phyloP scores from a whole-genome alignment of 139 green algal species.

The Ulvella scutata region DNA sequence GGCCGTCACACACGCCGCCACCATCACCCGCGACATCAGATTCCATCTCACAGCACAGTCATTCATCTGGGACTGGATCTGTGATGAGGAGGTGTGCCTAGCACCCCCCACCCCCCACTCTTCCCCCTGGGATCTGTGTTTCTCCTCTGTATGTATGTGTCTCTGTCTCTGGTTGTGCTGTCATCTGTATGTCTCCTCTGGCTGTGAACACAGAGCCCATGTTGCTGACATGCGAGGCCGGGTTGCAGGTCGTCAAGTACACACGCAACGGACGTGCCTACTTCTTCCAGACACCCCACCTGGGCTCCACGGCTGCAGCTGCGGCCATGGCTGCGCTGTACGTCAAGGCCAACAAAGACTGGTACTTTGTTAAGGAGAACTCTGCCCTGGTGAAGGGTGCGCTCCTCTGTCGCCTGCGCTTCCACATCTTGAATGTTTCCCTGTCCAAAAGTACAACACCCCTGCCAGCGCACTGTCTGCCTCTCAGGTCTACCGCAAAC shows the following conservation, averaged over 20 bases:
- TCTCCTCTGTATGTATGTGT: no score
- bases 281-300: background rate
- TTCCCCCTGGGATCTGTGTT: no score
- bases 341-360: background rate
- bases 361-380: background rate
- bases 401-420: background rate
- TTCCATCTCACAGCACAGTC: background rate
- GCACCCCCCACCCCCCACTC: no score
- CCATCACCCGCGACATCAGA: background rate
- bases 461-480: no score
- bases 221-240: no score
- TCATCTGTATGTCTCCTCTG: no score
- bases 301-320: background rate
- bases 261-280: slow-evolving; percentile 1
- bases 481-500: no score
- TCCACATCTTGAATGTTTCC: background rate
- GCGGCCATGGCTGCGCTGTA: background rate
- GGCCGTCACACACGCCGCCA: background rate
- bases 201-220: no score
- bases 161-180: no score
- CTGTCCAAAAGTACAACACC: no score
- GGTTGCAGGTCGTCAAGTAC: slow-evolving; percentile 4
- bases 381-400: background rate
- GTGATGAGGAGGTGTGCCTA: background rate
- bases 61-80: slow-evolving; percentile 5